Evolutionary conservation across 805 yeast genomes (phyloP), one percentile per base, ranked within the genome.

Genomic region (Metschnikowia picachoensis): DNA sequence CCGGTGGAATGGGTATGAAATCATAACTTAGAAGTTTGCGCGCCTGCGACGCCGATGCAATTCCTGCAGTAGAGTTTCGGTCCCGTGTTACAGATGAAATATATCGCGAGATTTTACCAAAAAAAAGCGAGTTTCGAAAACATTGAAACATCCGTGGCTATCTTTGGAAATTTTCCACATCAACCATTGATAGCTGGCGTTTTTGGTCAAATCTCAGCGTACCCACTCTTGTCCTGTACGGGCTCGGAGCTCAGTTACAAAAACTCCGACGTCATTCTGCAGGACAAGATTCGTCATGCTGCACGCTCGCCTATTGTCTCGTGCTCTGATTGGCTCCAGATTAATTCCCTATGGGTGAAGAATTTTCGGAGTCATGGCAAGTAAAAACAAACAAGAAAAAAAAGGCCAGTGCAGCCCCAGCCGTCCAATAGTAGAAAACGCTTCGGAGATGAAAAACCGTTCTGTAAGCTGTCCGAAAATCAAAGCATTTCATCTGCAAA

Each of bases 211-310:
- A 20, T 20, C 25, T 20, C 7, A 4, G 25, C 25, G 7, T 20
- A 5, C 7, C 25, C 25, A 20, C 7, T 20, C 25, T 20, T 7
- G 25, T 20, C 4, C 25, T 20, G 25, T 20, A 7, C 25, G 25
- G 25, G 33, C 27, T 41, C 51, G 51, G 51, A 48, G 51, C 39
- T 44, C 46, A 48, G 44, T 44, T 49, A 44, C 37, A 11, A 10
- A 37, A 48, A 44, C 42, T 44, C 51, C 49, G 49, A 38, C 34
- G 30, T 1, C 29, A 14, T 11, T 40, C 8, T 48, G 49, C 51
- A 45, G 49, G 40, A 30, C 8, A 17, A 17, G 46, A 41, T 37
- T 37, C 47, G 35, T 35, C 32, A 15, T 14, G 10, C 34, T 20
- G 36, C 41, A 16, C 16, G 20, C 20, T 11, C 35, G 30, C 39